Percentiles rank a stretch among this genome's conserved stretches.
These are phyloP conservation scores for Yamadazyma dendronema DNA, from an alignment of 1,139 yeast genomes.

Conservation along the genomic window DNA sequence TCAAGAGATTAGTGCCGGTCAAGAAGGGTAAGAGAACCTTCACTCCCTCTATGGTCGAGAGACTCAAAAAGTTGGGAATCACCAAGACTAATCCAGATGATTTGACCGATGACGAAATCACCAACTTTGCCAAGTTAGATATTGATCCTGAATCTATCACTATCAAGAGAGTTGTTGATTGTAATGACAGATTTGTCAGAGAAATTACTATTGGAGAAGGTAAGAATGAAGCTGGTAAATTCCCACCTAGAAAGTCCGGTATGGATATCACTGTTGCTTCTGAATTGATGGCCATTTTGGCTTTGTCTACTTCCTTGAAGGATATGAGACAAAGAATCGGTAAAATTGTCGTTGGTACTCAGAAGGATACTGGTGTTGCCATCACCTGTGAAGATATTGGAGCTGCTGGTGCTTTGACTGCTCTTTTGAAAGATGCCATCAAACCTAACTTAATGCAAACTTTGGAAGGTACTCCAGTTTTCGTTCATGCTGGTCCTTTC, in stretches of 20 bases:
- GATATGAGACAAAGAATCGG: constrained; percentile 74
- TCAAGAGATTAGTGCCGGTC: constrained; percentile 67
- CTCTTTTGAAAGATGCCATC: constrained; percentile 74
- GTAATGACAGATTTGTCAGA: constrained; percentile 75
- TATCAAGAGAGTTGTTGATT: constrained; percentile 77
- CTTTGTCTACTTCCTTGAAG: constrained; percentile 61
- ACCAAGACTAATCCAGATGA: constrained; percentile 66
- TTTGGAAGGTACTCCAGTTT: constrained; percentile 80
- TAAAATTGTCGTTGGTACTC: constrained; percentile 67
- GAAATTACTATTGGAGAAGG: constrained; percentile 76
- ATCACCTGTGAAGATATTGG: constrained; percentile 79
- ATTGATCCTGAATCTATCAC: constrained; percentile 74
- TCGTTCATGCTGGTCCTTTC: constrained; percentile 85
- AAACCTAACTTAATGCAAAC: constrained; percentile 86
- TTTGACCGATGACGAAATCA: constrained; percentile 63
- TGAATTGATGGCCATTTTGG: constrained; percentile 79
- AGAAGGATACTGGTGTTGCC: constrained; percentile 55
- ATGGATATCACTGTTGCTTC: constrained; percentile 83
- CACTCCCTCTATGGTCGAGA: constrained; percentile 64
- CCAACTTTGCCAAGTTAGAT: constrained; percentile 60
- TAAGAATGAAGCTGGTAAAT: constrained; percentile 65
- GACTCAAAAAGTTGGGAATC: constrained; percentile 65
- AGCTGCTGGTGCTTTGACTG: constrained; percentile 79
- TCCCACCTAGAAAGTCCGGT: constrained; percentile 68
- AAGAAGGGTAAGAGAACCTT: constrained; percentile 65